Evolutionary conservation across 2,329 filamentous ascomycete genomes (phyloP), one percentile per base, ranked within the genome.

Genomic region (Ophiostoma triangulosporum): DNA sequence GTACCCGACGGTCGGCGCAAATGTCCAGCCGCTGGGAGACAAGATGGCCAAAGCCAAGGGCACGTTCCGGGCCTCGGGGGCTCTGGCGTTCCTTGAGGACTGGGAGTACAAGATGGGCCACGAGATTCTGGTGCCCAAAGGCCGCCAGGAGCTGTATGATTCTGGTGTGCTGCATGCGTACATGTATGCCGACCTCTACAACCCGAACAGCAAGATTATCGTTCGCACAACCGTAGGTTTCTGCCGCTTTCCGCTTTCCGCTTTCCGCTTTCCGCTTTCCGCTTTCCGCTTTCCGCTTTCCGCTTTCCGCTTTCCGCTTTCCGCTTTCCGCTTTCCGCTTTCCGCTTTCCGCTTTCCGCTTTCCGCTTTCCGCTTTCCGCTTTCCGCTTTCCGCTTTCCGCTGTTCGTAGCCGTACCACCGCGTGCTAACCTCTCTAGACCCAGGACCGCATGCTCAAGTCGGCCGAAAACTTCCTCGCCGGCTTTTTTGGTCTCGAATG

Each of bases 401-500:
- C 33, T 15, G 20, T 35, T 17, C 17, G 5, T 17, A 14, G 38
- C 26, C 32, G 32, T 11, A n/a, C 14, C 38, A 12, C 20, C 3
- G 22, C 12, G 11, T 29, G 6, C 26, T 46, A 31, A 46, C 43
- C 29, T 8, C 0, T 9, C 3, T 17, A 73, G 70, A 86, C 84
- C 1, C 83, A 89, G 64, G 80, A 86, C 62, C 79, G 86, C 24
- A 89, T 89, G 85, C 70, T 84, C 22, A 82, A 88, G 64, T 83
- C 77, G 36, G 84, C 84, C 3, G 84, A 89, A 65, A 84, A 89
- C 65, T 89, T 88, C 66, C 69, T 88, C 63, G 82, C 84, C 6
- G 86, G 86, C 0, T 89, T 89, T 69, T 89, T 89, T 62, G 85
- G 85, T 0, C 73, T 88, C 0, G 77, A 83, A 48, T 89, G 84